phyloP scores from a whole-genome alignment of 352 stramenopile genomes.

The Globisporangium yorkense region DNA sequence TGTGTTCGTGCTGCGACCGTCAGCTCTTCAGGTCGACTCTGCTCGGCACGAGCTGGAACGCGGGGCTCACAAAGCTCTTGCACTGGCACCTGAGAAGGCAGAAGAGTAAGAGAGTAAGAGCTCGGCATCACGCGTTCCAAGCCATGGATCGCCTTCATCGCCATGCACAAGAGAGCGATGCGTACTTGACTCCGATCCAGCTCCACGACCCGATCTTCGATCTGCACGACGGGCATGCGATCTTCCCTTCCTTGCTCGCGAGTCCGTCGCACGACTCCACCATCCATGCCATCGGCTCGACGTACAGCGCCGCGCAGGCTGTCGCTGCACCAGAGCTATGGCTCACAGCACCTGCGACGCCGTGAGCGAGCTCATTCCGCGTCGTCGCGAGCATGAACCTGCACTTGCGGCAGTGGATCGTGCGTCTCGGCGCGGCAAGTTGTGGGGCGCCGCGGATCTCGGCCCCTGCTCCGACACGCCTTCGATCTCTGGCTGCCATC shows the following conservation, averaged over 20 bases:
- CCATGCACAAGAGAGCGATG: slow-evolving; percentile 3
- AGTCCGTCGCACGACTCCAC: slow-evolving; percentile 15
- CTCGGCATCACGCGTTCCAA: background rate
- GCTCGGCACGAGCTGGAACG: slow-evolving; percentile 58
- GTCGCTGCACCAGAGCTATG: background rate
- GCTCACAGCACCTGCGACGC: background rate
- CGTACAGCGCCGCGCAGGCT: slow-evolving; percentile 25
- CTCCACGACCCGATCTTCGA: slow-evolving; percentile 74
- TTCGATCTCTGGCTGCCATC: slow-evolving; percentile 28
- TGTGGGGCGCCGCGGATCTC: slow-evolving; percentile 25
- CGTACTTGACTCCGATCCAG: slow-evolving; percentile 73
- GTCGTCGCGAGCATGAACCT: slow-evolving; percentile 41
- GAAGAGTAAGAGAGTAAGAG: background rate
- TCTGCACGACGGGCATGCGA: slow-evolving; percentile 58
- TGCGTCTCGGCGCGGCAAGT: slow-evolving; percentile 12
- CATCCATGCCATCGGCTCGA: slow-evolving; percentile 79
- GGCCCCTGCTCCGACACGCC: slow-evolving; percentile 16
- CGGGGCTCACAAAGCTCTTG: slow-evolving; percentile 41
- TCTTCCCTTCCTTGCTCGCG: slow-evolving; percentile 43
- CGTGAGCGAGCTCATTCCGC: slow-evolving; percentile 34
- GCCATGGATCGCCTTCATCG: background rate
- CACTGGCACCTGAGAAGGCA: slow-evolving; percentile 43
- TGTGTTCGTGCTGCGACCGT: background rate
- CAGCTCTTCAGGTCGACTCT: slow-evolving; percentile 20
- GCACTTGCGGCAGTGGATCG: slow-evolving; percentile 53